Base-by-base conservation (phyloP, 768 basidiomycete genomes). In the Boletus coccyginus region DNA sequence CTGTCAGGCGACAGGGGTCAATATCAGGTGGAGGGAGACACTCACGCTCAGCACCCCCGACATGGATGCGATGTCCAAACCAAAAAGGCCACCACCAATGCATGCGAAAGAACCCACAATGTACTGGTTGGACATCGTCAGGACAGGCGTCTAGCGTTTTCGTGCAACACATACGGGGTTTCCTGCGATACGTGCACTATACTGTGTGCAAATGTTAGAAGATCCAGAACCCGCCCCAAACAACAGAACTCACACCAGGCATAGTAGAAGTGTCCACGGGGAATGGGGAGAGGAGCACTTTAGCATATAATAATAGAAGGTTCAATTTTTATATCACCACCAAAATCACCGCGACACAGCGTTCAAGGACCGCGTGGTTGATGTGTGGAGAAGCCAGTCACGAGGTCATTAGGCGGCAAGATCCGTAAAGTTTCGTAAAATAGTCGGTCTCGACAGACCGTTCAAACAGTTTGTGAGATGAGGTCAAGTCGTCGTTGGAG, bases 21-120 rank as follows among this genome's bases (percentile, higher is more conserved):
- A 51, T 11, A 31, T 41, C 27, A 45, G 17, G 7, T 9, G 17
- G 29, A 21, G 24, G 32, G 19, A 54, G 12, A 29, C 31, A 66
- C 74, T 57, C 61, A 84, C 82, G 52, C 68, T 86, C 61, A 90
- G 72, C 50, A 90, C 86, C 9, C 85, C 87, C 49, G 88, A 87
- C 88, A 90, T 90, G 66, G 87, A 90, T 64, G 87, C 87, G 65
- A 90, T 88, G 77, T 90, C 88, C 75, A 90, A 68, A 69, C 88
- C 88, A 66, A 90, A 90, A 38, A 90, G 80, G 47, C 86, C 86
- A 61, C 88, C 87, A 38, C 88, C 88, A 59, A 90, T 89, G 68
- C 88, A 90, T 70, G 88, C 88, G 71, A 90, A 90, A 17, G 86
- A 83, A 32, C 88, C 88, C 53, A 90, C 88, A 55, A 89, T 70